A percentile compares a stretch with the other conserved stretches of the same genome.
Evolutionary conservation across 768 basidiomycete species (phyloP).

Genomic region (Rubroboletus pulcherrimus): DNA sequence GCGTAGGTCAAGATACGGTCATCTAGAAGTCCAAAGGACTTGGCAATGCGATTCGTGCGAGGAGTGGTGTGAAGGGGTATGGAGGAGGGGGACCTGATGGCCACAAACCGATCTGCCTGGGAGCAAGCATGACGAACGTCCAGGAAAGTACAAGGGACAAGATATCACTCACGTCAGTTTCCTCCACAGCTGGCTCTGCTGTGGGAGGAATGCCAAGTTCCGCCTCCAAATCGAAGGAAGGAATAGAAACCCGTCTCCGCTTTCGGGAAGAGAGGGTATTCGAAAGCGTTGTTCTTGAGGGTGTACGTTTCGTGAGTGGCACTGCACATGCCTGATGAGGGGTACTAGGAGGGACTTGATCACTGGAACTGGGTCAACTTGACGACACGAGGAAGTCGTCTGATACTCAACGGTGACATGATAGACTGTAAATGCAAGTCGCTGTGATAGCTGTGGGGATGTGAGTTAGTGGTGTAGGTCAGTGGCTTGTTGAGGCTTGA

Average conservation of each 20-base stretch:
- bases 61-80: slow-evolving; percentile 61
- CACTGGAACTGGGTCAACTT: slow-evolving; percentile 23
- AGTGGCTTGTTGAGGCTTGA: not conserved
- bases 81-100: slow-evolving; percentile 45
- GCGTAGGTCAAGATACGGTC: slow-evolving; percentile 53
- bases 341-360: slow-evolving; percentile 23
- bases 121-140: not conserved
- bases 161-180: slow-evolving; percentile 26
- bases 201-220: slow-evolving; percentile 26
- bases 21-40: slow-evolving; percentile 55
- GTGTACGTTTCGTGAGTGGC: slow-evolving; percentile 35
- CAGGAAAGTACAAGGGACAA: not conserved
- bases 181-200: slow-evolving; percentile 21
- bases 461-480: not conserved
- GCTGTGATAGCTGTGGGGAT: not conserved
- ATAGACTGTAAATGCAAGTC: not conserved
- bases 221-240: slow-evolving; percentile 36
- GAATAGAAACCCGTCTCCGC: slow-evolving; percentile 39
- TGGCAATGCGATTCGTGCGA: slow-evolving; percentile 63
- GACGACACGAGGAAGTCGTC: slow-evolving; percentile 2
- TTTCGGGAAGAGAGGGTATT: slow-evolving; percentile 40
- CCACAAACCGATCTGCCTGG: slow-evolving; percentile 61
- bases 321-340: slow-evolving; percentile 25
- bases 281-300: slow-evolving; percentile 36
- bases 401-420: slow-evolving; percentile 33